These are phyloP conservation scores for Pseudoturritis turrita DNA, from an alignment of 345 rosid species.

Conservation along the genomic window DNA sequence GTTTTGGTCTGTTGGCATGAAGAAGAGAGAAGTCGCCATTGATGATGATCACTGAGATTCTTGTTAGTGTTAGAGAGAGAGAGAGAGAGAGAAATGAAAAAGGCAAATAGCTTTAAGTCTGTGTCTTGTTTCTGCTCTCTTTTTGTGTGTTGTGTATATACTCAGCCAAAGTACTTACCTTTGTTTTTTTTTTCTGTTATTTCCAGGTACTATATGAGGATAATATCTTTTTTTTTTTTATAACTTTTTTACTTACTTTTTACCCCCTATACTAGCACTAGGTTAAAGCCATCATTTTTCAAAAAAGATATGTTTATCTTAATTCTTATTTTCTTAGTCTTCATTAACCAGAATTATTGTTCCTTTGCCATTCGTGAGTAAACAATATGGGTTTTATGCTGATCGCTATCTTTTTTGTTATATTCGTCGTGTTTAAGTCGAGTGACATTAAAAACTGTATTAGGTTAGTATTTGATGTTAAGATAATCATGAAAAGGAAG, in stretches of 20 bases:
- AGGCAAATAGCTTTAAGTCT: conserved; percentile 11
- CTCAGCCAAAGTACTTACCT: conserved; percentile 27
- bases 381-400: not conserved
- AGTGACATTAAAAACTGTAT: not conserved
- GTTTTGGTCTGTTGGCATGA: conserved; percentile 13
- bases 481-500: not conserved
- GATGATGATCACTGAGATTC: conserved; percentile 25
- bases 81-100: conserved; percentile 10
- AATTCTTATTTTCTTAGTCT: not conserved
- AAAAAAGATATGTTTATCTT: not conserved
- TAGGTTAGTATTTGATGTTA: not conserved
- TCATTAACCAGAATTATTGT: not conserved
- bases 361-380: too few species aligned
- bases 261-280: not conserved
- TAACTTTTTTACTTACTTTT: not conserved
- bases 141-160: conserved; percentile 2
- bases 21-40: conserved; percentile 30
- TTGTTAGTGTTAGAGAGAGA: conserved; percentile 2
- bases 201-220: conserved; percentile 36
- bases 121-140: conserved; percentile 17
- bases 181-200: conserved; percentile 28
- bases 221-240: not conserved
- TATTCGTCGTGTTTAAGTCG: not conserved
- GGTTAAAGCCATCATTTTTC: not conserved
- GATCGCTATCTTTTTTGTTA: not conserved